Percentiles rank a stretch among this genome's conserved stretches.
phyloP scores from a whole-genome alignment of 805 yeast genomes.

The Saccharomycopsis sp. region DNA sequence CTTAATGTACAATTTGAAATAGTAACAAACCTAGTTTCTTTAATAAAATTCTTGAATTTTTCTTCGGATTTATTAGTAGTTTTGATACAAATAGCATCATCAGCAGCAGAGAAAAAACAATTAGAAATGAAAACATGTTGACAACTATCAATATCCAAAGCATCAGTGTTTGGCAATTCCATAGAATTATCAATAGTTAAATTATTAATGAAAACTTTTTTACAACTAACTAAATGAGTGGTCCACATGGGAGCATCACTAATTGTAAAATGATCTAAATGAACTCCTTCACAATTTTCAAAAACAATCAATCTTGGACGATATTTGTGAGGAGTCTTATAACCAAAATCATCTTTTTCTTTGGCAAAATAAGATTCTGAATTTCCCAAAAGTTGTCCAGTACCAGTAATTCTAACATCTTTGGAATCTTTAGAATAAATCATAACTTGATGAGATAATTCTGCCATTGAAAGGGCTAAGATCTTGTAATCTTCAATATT shows the following conservation, averaged over 20 bases:
- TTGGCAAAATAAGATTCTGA: conserved; percentile 3
- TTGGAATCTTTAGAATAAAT: conserved; percentile 1
- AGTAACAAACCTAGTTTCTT: conserved; percentile 1
- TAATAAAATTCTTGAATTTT: neutral
- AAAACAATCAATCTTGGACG: conserved; percentile 11
- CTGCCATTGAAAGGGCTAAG: conserved; percentile 1
- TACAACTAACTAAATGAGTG: conserved; percentile 10
- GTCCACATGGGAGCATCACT: conserved; percentile 16
- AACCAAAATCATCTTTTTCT: conserved; percentile 4
- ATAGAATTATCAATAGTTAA: conserved; percentile 9
- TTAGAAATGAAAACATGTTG: conserved; percentile 9
- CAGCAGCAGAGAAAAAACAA: conserved; percentile 12
- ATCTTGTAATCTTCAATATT: conserved; percentile 1
- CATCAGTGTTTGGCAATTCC: conserved; percentile 16
- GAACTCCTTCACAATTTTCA: conserved; percentile 6
- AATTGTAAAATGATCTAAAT: conserved; percentile 3
- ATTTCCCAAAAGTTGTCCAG: conserved; percentile 9
- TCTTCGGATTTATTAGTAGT: conserved; percentile 4
- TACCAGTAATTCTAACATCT: conserved; percentile 6
- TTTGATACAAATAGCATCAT: conserved; percentile 14
- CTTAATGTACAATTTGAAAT: conserved; percentile 8
- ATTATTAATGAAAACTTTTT: neutral
- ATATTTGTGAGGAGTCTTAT: conserved; percentile 2
- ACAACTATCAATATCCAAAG: conserved; percentile 13
- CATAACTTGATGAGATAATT: conserved; percentile 5